Conservation (phyloP, 768 basidiomycete species). For the Leccinum variicolor region DNA sequence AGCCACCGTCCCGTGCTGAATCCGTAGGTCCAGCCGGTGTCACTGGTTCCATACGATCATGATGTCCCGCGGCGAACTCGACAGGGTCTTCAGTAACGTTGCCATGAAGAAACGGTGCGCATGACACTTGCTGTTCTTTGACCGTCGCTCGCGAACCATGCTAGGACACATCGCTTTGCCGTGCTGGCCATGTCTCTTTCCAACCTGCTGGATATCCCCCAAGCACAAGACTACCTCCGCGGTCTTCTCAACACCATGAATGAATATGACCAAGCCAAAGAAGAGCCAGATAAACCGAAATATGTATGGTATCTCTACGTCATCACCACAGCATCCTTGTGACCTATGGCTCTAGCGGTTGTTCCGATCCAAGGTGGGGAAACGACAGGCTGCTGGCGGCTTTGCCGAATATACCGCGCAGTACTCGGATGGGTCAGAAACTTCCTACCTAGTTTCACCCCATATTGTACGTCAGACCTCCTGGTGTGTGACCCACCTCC, state of each 20-base stretch:
- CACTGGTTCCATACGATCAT: slow-evolving; percentile 90
- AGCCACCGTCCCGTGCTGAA: slow-evolving; percentile 1
- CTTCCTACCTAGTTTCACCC: slow-evolving; percentile 68
- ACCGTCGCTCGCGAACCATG: slow-evolving; percentile 5
- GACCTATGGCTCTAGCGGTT: slow-evolving; percentile 40
- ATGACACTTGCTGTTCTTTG: not conserved
- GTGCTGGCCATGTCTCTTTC: slow-evolving; percentile 86
- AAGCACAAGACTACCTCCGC: slow-evolving; percentile 76
- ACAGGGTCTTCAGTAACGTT: slow-evolving; percentile 66
- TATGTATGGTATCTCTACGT: slow-evolving; percentile 44
- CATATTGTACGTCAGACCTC: slow-evolving; percentile 58
- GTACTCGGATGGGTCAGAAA: slow-evolving; percentile 57
- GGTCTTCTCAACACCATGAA: slow-evolving; percentile 66
- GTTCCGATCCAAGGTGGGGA: slow-evolving; percentile 56
- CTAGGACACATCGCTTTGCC: slow-evolving; percentile 78
- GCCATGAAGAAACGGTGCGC: slow-evolving; percentile 78
- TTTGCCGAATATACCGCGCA: slow-evolving; percentile 59
- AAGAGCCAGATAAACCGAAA: slow-evolving; percentile 53
- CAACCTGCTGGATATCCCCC: slow-evolving; percentile 74
- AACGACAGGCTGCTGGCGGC: slow-evolving; percentile 48
- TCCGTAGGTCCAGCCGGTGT: slow-evolving; percentile 48
- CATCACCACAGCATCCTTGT: not conserved
- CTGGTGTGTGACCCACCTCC: not conserved
- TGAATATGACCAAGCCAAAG: slow-evolving; percentile 75
- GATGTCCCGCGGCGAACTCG: slow-evolving; percentile 70